Conservation (phyloP, 2,329 filamentous ascomycete species). For the Beauveria rudraprayagi region DNA sequence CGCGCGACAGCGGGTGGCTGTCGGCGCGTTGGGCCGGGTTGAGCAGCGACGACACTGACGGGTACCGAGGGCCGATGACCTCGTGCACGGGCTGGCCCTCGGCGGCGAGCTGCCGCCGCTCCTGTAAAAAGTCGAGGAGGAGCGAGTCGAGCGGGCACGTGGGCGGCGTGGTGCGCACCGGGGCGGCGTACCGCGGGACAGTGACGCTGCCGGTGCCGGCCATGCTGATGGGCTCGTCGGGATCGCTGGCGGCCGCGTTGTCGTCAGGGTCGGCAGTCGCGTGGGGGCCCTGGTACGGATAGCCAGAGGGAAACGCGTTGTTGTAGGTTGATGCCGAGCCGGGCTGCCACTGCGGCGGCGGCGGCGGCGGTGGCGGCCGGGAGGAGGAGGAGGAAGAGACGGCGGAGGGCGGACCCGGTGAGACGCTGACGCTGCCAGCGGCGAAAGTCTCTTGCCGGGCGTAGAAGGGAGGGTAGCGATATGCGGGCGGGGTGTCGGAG, state of each 20-base stretch:
- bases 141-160: slow-evolving; percentile 73
- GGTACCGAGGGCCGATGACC: slow-evolving; percentile 69
- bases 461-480: not conserved
- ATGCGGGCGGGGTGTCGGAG: slow-evolving; percentile 25
- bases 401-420: not conserved
- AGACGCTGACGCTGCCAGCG: not conserved
- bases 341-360: not conserved
- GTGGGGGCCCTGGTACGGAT: not conserved
- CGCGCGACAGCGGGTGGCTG: slow-evolving; percentile 71
- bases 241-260: not conserved
- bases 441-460: not conserved
- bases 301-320: not conserved
- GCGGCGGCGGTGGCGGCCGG: not conserved
- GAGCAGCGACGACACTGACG: slow-evolving; percentile 69
- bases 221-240: slow-evolving; percentile 4
- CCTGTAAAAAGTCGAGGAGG: slow-evolving; percentile 70
- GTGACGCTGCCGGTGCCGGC: not conserved
- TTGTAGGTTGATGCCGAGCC: not conserved
- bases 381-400: not conserved
- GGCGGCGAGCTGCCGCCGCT: slow-evolving; percentile 56
- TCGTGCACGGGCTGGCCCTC: slow-evolving; percentile 57
- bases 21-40: slow-evolving; percentile 56
- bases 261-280: not conserved
- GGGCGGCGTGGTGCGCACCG: slow-evolving; percentile 53
- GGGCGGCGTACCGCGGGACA: slow-evolving; percentile 19